Conservation (phyloP, 805 yeast species). For the Saturnispora diversa region DNA sequence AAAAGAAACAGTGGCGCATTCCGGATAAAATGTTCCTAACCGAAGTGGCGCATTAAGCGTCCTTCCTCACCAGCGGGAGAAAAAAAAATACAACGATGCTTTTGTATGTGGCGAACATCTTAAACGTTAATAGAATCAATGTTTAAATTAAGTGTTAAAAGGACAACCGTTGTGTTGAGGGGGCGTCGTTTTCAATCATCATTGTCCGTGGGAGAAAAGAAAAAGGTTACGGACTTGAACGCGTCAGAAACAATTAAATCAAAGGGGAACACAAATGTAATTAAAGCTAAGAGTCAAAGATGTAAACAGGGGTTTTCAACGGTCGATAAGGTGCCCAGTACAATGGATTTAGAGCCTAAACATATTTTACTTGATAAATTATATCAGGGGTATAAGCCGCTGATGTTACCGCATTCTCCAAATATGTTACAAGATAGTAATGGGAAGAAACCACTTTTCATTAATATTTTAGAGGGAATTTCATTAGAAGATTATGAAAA, state of each 20-base stretch:
- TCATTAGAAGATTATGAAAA: constrained; percentile 18
- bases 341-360: constrained; percentile 27
- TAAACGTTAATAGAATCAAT: too few relatives aligned
- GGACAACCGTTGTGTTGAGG: too few relatives aligned
- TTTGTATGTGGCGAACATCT: too few relatives aligned
- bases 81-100: too few relatives aligned
- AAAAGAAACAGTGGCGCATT: too few relatives aligned
- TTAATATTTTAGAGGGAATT: constrained; percentile 29
- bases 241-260: neutral
- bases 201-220: neutral
- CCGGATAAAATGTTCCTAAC: too few relatives aligned
- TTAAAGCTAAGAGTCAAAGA: constrained; percentile 9
- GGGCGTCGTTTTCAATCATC: neutral
- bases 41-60: too few relatives aligned
- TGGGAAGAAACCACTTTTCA: constrained; percentile 24
- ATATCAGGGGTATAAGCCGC: constrained; percentile 31
- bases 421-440: constrained; percentile 18
- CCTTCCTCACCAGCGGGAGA: too few relatives aligned
- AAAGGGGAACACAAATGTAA: neutral
- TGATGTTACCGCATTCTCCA: constrained; percentile 28
- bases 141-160: too few relatives aligned
- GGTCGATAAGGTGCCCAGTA: constrained; percentile 30
- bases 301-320: constrained; percentile 26
- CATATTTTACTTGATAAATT: constrained; percentile 29
- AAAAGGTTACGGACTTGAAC: constrained; percentile 3